Conservation (phyloP, 768 basidiomycete genomes). For the Amanita muscaria region DNA sequence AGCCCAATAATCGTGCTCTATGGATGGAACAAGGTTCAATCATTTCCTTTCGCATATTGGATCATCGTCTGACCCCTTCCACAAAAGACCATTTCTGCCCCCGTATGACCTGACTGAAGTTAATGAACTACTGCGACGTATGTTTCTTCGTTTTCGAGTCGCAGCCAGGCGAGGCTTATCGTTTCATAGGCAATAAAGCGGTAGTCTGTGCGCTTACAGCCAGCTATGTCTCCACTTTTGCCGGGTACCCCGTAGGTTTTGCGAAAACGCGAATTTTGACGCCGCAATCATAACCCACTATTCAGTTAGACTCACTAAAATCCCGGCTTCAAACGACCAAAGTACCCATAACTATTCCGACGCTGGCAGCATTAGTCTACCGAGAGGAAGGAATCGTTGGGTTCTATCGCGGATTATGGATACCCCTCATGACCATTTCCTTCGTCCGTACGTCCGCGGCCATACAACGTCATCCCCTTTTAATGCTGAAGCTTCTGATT, state of each 20-base stretch:
- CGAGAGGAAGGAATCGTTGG: conserved; percentile 81
- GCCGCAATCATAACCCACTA: background rate
- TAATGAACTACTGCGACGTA: conserved; percentile 64
- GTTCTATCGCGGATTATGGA: conserved; percentile 86
- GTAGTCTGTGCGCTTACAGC: conserved; percentile 87
- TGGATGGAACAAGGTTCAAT: conserved; percentile 66
- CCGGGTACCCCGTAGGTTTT: conserved; percentile 68
- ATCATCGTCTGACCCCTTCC: conserved; percentile 5
- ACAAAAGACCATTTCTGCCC: conserved; percentile 45
- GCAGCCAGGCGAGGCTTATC: conserved; percentile 10
- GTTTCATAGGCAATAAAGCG: conserved; percentile 63
- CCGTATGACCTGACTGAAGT: conserved; percentile 54
- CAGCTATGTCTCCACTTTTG: conserved; percentile 86
- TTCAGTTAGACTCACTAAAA: conserved; percentile 87
- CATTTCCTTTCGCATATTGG: background rate
- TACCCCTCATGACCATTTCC: conserved; percentile 91
- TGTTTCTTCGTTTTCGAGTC: conserved; percentile 14
- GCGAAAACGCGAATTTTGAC: conserved; percentile 12
- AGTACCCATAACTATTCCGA: conserved; percentile 62
- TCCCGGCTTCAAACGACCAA: conserved; percentile 84
- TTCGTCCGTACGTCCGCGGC: conserved; percentile 75
- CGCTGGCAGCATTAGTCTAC: conserved; percentile 64
- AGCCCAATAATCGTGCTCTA: conserved; percentile 57
- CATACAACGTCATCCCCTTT: background rate
- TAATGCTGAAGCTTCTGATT: conserved; percentile 1